Conservation (phyloP, 164 flowering plant genomes). For the Liriodendron chinense region DNA sequence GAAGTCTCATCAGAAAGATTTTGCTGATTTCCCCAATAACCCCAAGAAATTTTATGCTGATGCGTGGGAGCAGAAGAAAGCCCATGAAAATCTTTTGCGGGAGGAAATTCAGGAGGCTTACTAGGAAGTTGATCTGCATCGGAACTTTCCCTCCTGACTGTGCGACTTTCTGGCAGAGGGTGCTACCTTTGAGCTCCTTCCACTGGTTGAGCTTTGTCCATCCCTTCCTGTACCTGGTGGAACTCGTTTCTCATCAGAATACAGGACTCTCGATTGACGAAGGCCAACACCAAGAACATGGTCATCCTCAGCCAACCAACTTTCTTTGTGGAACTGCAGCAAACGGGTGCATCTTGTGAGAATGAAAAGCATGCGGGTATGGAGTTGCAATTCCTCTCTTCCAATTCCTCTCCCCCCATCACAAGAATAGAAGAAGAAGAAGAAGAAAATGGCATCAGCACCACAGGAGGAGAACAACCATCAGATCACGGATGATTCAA, state of each 20-base stretch:
- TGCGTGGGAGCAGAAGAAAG: conserved; percentile 56
- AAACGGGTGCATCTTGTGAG: conserved; percentile 95
- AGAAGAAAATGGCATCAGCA: too few species aligned
- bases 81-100: conserved; percentile 54
- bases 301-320: conserved; percentile 83
- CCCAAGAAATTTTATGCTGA: conserved; percentile 89
- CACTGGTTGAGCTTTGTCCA: conserved; percentile 32
- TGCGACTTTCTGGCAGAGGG: conserved; percentile 33
- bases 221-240: conserved; percentile 42
- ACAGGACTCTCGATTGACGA: conserved; percentile 62
- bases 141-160: conserved; percentile 56
- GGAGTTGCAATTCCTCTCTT: too few species aligned
- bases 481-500: too few species aligned
- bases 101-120: conserved; percentile 50
- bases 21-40: conserved; percentile 84
- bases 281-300: conserved; percentile 51
- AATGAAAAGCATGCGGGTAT: conserved; percentile 98
- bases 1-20: conserved; percentile 57
- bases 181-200: conserved; percentile 35
- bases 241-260: conserved; percentile 59
- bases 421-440: too few species aligned
- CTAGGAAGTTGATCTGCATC: conserved; percentile 35
- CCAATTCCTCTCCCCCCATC: too few species aligned
- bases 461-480: too few species aligned
- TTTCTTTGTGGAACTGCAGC: conserved; percentile 98